Evolutionary conservation across 1,284 basidiomycete genomes (phyloP), one percentile per base, ranked within the genome.

Genomic region (Ceratobasidium sp.): DNA sequence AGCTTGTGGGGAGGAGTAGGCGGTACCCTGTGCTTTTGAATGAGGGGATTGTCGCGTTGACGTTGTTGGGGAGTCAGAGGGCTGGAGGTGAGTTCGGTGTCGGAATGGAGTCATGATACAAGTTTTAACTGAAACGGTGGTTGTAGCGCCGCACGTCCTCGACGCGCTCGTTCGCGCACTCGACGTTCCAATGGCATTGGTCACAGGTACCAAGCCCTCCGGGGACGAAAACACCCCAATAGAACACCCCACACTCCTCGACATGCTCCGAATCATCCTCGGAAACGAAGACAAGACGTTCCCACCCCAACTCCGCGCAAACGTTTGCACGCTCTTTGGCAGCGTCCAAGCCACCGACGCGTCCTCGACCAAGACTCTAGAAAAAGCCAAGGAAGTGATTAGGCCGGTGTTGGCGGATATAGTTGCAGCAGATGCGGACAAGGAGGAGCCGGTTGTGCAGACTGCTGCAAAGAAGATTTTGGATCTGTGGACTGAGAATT

Each of bases 21-120:
- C 92, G 91, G 82, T 95, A 95, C 81, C 92, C 94, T 0, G 87
- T 96, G 61, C 86, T 99, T 43, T 88, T 98, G 77, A 97, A 97
- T 81, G 97, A 99, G 83, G 95, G 92, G 0, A 86, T 98, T 37
- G 89, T 98, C 37, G 94, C 94, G 0, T 84, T 98, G 77, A 93
- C 92, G 49, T 84, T 98, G 68, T 83, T 98, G 78, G 89, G 89
- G 77, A 90, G 90, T 15, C 88, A 90, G 75, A 84, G 86, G 59
- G 83, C 86, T 74, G 93, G 92, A 80, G 90, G 94, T 91, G 84
- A 80, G 89, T 85, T 34, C 3, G n/a, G 22, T 15, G 17, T 44
- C 68, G 44, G 44, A 46, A 11, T 46, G 44, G 44, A 61, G 78
- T 51, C n/a, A 15, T 68, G 52, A 32, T 9, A 66, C 57, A 34